Base-by-base conservation (phyloP, 257 asterid genomes). In the Handroanthus guayacan region DNA sequence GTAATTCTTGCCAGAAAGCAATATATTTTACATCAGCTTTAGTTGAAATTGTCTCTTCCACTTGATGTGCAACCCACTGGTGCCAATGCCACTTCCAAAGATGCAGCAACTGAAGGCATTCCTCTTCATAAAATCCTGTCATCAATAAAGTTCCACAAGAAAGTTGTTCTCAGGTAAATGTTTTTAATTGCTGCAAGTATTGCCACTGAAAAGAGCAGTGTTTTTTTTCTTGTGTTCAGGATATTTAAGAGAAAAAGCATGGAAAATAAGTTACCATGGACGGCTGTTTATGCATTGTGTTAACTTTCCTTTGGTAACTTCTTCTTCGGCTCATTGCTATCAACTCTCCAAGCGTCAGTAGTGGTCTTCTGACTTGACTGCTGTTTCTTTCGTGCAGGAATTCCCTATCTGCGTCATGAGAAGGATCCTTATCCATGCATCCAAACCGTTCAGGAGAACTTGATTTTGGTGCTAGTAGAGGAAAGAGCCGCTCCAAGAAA, bases 401-500 rank as follows among this genome's bases (percentile, higher is more conserved):
- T 74, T 77, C 31, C 31, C 1, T 25, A 25, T 25, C 83, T 41
- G 76, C 31, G 14, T 47, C 61, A 48, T 61, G 83, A 54, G 84
- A 57, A 78, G 74, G 34, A 43, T 76, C 79, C 43, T 56, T 81
- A 34, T 79, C 87, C 66, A 66, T 20, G 78, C 52, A 43, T 39
- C 73, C 82, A 45, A n/a, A 80, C 69, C 74, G 81, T 76, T 84
- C 81, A 3, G 54, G 66, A 41, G 51, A 51, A 56, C 71, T 79
- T 41, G 88, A 79, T 39, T 71, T 80, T 48, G 87, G 84, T 45
- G 86, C 86, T 51, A 92, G 77, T 31, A 86, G 76, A 68, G 98
- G 98, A 73, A 91, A 92, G 37, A 92, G 92, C 92, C 93, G 82
- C 89, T 90, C 97, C 91, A 92, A 79, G 91, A 92, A 92, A 78